These are phyloP conservation scores for Xylaria grammica DNA, from an alignment of 495 filamentous ascomycete species.

Conservation along the genomic window DNA sequence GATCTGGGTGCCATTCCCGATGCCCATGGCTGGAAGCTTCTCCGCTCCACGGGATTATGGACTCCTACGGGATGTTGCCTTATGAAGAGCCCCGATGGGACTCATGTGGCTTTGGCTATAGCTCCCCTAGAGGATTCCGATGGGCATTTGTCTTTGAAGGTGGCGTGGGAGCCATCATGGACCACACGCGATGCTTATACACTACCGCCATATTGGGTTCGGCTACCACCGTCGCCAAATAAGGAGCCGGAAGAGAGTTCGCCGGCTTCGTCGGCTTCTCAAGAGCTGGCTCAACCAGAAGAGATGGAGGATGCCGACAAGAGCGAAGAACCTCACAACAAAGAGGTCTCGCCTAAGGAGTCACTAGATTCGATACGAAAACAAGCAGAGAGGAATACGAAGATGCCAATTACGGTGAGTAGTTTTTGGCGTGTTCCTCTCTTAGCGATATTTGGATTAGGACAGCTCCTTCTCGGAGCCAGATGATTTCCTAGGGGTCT, in stretches of 20 bases:
- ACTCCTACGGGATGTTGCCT: slow-evolving; percentile 65
- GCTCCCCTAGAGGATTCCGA: slow-evolving; percentile 65
- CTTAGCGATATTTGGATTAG: no score
- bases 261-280: background rate
- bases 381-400: slow-evolving; percentile 27
- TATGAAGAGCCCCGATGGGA: slow-evolving; percentile 58
- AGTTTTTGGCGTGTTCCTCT: no score
- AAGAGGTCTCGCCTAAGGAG: slow-evolving; percentile 29
- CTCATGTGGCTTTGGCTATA: slow-evolving; percentile 59
- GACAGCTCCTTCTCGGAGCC: no score
- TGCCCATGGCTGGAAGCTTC: slow-evolving; percentile 60
- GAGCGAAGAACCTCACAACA: slow-evolving; percentile 18
- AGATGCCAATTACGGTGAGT: slow-evolving; percentile 45
- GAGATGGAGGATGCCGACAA: slow-evolving; percentile 8
- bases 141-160: slow-evolving; percentile 62
- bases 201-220: slow-evolving; percentile 68
- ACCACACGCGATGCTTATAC: slow-evolving; percentile 56
- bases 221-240: slow-evolving; percentile 45
- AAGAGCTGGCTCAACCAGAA: background rate
- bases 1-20: slow-evolving; percentile 67
- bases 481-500: no score
- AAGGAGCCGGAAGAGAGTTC: slow-evolving; percentile 9
- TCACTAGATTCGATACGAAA: slow-evolving; percentile 46
- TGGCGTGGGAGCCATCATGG: slow-evolving; percentile 63
- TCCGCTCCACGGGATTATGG: slow-evolving; percentile 66